These are phyloP conservation scores for Quercus phellos DNA, from an alignment of 331 rosid genomes.

Conservation along the genomic window DNA sequence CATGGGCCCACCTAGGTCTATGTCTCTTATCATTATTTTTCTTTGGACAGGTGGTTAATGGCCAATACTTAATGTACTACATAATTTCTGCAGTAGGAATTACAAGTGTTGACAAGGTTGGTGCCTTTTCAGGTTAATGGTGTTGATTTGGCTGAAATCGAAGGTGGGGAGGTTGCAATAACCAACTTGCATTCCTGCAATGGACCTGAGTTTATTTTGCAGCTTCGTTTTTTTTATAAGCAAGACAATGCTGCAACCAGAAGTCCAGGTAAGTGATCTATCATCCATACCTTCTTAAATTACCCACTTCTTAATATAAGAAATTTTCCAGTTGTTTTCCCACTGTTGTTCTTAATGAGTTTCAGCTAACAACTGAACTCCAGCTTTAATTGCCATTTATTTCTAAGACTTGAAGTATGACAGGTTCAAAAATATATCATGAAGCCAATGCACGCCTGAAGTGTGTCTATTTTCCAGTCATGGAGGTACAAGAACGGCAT, in stretches of 20 bases:
- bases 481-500: conserved; percentile 32
- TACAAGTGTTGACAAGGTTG: conserved; percentile 1
- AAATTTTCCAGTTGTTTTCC: background rate
- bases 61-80: background rate
- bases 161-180: conserved; percentile 57
- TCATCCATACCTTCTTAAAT: background rate
- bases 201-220: conserved; percentile 57
- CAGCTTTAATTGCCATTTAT: background rate
- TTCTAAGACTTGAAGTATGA: conserved; percentile 2
- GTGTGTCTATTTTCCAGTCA: conserved; percentile 49
- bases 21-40: background rate
- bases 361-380: background rate
- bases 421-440: conserved; percentile 30
- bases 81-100: background rate
- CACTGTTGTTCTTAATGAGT: background rate
- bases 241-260: conserved; percentile 4
- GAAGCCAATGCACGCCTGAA: conserved; percentile 60
- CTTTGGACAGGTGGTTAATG: background rate
- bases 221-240: conserved; percentile 33
- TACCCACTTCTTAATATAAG: background rate
- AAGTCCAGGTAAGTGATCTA: conserved; percentile 12
- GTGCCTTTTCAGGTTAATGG: conserved; percentile 43
- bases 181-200: conserved; percentile 64
- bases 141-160: conserved; percentile 45
- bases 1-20: background rate